A percentile compares a stretch with the other conserved stretches of the same genome.
Conservation (phyloP, 768 basidiomycete species). For the Russula olivacea region DNA sequence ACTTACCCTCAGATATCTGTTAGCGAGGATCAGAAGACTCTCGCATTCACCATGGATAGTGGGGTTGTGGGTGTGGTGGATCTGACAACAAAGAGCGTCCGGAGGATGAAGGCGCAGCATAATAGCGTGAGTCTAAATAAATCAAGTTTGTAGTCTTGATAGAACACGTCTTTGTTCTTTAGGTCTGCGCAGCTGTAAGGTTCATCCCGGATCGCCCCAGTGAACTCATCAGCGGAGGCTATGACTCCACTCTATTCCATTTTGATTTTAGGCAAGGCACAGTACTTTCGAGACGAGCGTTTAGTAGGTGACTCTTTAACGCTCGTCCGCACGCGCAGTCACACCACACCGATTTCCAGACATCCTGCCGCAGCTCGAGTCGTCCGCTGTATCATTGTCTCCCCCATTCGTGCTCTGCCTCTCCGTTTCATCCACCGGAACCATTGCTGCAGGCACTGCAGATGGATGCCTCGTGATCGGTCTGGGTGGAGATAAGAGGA, state of each 20-base stretch:
- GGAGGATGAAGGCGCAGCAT: slow-evolving; percentile 57
- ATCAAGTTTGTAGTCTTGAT: slow-evolving; percentile 6
- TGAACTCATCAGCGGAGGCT: slow-evolving; percentile 74
- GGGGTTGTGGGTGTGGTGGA: slow-evolving; percentile 66
- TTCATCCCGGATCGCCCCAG: slow-evolving; percentile 67
- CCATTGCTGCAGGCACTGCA: slow-evolving; percentile 66
- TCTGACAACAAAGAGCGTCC: slow-evolving; percentile 42
- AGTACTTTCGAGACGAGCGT: slow-evolving; percentile 51
- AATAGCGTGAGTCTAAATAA: slow-evolving; percentile 44
- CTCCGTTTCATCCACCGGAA: slow-evolving; percentile 51
- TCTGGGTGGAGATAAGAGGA: slow-evolving; percentile 54
- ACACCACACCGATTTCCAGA: slow-evolving; percentile 29
- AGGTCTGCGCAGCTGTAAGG: slow-evolving; percentile 67
- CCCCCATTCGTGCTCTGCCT: slow-evolving; percentile 70
- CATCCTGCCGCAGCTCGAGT: slow-evolving; percentile 31
- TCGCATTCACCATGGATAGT: slow-evolving; percentile 68
- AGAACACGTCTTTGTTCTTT: slow-evolving; percentile 2
- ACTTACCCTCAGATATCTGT: slow-evolving; percentile 55
- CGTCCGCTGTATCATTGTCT: slow-evolving; percentile 52
- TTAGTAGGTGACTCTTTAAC: slow-evolving; percentile 40
- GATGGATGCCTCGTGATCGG: slow-evolving; percentile 71
- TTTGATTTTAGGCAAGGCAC: slow-evolving; percentile 55
- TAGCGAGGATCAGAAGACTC: slow-evolving; percentile 43
- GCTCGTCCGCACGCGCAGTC: slow-evolving; percentile 10
- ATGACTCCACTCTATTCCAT: slow-evolving; percentile 63